phyloP scores from a whole-genome alignment of 441 rosid species.

The Erodium chrysanthum region DNA sequence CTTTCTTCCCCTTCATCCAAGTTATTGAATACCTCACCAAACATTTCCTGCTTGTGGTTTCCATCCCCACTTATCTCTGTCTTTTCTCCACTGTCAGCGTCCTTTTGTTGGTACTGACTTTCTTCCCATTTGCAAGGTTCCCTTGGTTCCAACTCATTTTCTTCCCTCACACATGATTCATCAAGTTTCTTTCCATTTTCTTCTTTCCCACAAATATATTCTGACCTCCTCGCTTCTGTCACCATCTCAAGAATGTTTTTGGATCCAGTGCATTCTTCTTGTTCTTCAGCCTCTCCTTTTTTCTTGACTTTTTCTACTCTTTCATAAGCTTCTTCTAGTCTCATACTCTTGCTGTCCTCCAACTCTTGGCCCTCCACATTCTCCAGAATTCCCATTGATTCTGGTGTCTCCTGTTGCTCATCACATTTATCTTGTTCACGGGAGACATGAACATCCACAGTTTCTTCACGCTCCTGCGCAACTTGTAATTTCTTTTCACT shows the following conservation, averaged over 20 bases:
- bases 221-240: slow-evolving; percentile 13
- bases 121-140: slow-evolving; percentile 27
- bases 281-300: slow-evolving; percentile 17
- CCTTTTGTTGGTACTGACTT: slow-evolving; percentile 25
- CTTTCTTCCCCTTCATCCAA: slow-evolving; percentile 26
- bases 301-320: slow-evolving; percentile 20
- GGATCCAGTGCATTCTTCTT: slow-evolving; percentile 24
- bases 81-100: slow-evolving; percentile 22
- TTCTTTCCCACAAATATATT: slow-evolving; percentile 17
- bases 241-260: slow-evolving; percentile 18
- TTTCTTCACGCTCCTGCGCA: slow-evolving; percentile 14
- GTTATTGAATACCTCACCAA: slow-evolving; percentile 18
- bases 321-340: slow-evolving; percentile 15
- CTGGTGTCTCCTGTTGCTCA: slow-evolving; percentile 16
- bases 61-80: slow-evolving; percentile 16
- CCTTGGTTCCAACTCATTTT: slow-evolving; percentile 25
- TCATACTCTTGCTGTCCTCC: slow-evolving; percentile 17
- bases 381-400: slow-evolving; percentile 18
- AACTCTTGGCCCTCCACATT: slow-evolving; percentile 22
- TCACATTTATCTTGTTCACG: slow-evolving; percentile 18
- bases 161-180: slow-evolving; percentile 32
- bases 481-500: slow-evolving; percentile 14
- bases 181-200: slow-evolving; percentile 31
- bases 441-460: slow-evolving; percentile 12
- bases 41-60: slow-evolving; percentile 19